phyloP scores from a whole-genome alignment of 352 stramenopile species.

The Phytopythium mirpurense region DNA sequence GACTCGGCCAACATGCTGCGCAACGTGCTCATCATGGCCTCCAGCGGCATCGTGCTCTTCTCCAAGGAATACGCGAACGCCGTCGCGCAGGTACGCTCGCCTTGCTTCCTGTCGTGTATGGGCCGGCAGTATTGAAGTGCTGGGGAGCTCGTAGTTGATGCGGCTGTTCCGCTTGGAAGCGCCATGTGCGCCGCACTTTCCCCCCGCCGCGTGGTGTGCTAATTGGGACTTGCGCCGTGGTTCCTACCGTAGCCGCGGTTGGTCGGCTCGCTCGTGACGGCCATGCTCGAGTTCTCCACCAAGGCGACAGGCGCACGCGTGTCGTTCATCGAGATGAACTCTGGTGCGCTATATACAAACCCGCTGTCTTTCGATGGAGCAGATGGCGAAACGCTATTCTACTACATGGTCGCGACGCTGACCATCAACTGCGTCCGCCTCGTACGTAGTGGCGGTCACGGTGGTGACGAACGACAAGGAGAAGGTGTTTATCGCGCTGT shows the following conservation, averaged over 20 bases:
- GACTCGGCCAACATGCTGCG: conserved; percentile 64
- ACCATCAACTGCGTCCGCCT: too few species aligned
- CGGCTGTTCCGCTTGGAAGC: too few species aligned
- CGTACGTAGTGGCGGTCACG: conserved; percentile 69
- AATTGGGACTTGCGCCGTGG: not conserved
- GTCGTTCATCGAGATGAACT: conserved; percentile 88
- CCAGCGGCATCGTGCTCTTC: conserved; percentile 91
- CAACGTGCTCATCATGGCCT: conserved; percentile 91
- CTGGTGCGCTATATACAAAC: too few species aligned
- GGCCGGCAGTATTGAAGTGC: too few species aligned
- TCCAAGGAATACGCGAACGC: conserved; percentile 90
- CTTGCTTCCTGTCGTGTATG: not conserved
- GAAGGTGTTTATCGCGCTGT: conserved; percentile 91
- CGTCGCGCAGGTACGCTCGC: conserved; percentile 59
- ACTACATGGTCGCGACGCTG: too few species aligned
- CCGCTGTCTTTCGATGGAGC: too few species aligned
- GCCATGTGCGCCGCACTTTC: not conserved
- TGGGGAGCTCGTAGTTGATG: too few species aligned
- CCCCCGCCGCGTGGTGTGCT: not conserved
- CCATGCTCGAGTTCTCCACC: conserved; percentile 90
- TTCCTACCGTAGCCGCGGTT: conserved; percentile 62
- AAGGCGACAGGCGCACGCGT: conserved; percentile 88
- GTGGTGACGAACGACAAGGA: conserved; percentile 85
- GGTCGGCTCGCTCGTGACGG: conserved; percentile 87
- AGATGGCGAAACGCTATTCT: too few species aligned